phyloP scores from a whole-genome alignment of 192 early-diverging fungal species.

The Linnemannia elongata region DNA sequence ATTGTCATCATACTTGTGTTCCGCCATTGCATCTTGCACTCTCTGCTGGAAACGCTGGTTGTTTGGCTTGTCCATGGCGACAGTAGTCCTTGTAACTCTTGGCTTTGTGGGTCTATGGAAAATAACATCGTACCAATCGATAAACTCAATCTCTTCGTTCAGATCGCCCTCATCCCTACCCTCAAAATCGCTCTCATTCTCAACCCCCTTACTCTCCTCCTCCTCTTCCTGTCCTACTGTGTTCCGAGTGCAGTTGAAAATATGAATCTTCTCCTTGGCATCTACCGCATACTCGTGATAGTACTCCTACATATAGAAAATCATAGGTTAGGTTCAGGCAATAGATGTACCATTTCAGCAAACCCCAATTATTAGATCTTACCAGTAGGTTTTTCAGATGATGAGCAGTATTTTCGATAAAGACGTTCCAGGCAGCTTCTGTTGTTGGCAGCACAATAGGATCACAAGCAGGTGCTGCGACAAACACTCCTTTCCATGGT shows the following conservation, averaged over 20 bases:
- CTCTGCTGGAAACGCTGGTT: slow-evolving; percentile 13
- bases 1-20: background rate
- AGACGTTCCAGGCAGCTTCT: slow-evolving; percentile 4
- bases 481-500: slow-evolving; percentile 15
- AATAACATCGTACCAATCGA: slow-evolving; percentile 14
- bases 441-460: slow-evolving; percentile 11
- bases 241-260: slow-evolving; percentile 8
- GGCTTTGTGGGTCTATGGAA: slow-evolving; percentile 7
- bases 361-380: background rate
- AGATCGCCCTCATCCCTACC: background rate
- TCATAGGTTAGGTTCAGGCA: background rate
- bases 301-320: slow-evolving; percentile 15
- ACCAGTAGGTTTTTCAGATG: slow-evolving; percentile 20
- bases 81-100: background rate
- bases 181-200: background rate
- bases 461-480: slow-evolving; percentile 11
- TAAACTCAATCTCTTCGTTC: slow-evolving; percentile 1
- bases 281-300: slow-evolving; percentile 10
- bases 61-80: background rate
- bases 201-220: background rate
- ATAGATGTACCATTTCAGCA: background rate
- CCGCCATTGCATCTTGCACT: background rate
- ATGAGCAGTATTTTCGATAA: slow-evolving; percentile 13
- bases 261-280: slow-evolving; percentile 16
- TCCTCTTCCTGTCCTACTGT: slow-evolving; percentile 18